Evolutionary conservation across 805 yeast genomes (phyloP), one percentile per base, ranked within the genome.

Genomic region (Pichia kluyveri): DNA sequence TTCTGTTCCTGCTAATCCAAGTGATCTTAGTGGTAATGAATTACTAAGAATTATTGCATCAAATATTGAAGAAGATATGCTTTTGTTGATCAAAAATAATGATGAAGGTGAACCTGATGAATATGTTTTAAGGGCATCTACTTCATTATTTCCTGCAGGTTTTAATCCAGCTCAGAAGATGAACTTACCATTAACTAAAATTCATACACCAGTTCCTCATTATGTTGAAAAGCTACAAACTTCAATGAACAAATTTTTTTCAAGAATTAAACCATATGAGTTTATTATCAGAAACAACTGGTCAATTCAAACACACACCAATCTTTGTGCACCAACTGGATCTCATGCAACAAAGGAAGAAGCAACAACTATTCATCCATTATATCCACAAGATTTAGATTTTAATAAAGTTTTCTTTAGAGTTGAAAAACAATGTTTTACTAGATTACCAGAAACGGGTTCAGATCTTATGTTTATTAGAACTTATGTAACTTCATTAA

Each of bases 191-290:
- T 63, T 85, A 38, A 75, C 85, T 0, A 66, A 60, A 42, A 75
- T 85, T 50, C 95, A 85, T 58, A 73, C 66, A 3, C 90, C 90
- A 0, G 90, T 85, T 2, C 95, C 93, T 0, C 76, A 75, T 50
- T 85, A 85, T 56, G 61, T 68, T 45, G 64, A 73, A 19, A 73
- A 78, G 52, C 67, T 85, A 40, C 73, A 76, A 59, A 55, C 70
- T 7, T 76, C 85, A 23, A 85, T 85, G 91, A 78, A 77, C 57
- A 74, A 72, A 54, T 85, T 80, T 59, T 85, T 85, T 60, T 68
- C 70, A 28, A 72, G 78, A 51, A 59, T 84, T 51, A 69, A 72
- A 53, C 73, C 77, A 4, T 69, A 72, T 31, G 76, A 77, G 47
- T 71, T 72, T 43, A 82, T 84, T 58, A 77, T 76, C 50, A 71